Percentiles rank a stretch among this genome's conserved stretches.
These are phyloP conservation scores for Solanum hybrid DNA, from an alignment of 305 asterid species.

Conservation along the genomic window DNA sequence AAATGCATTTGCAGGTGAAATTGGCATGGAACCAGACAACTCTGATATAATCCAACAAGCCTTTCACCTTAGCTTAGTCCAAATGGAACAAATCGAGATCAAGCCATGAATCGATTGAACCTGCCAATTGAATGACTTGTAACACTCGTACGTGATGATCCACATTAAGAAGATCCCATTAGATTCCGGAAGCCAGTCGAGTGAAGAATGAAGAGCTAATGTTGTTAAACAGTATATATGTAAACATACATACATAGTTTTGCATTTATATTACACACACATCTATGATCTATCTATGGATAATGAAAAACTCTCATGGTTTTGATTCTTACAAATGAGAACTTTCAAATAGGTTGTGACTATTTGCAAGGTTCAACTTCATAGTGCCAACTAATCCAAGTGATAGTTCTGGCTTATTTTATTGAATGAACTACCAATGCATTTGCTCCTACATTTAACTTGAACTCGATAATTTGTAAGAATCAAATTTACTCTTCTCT, in stretches of 20 bases:
- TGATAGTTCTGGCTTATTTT: background rate
- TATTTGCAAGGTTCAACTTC: background rate
- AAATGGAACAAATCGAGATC: background rate
- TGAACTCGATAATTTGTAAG: background rate
- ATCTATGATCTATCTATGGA: background rate
- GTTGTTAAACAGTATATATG: background rate
- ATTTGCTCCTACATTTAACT: background rate
- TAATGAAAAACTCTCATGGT: background rate
- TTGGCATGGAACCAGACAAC: background rate
- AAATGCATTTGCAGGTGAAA: slow-evolving; percentile 2
- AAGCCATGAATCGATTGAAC: background rate
- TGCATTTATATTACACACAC: background rate
- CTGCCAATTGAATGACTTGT: background rate
- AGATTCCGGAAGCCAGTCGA: background rate
- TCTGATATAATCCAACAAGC: background rate
- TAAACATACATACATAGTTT: background rate
- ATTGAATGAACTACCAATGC: background rate
- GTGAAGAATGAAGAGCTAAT: background rate
- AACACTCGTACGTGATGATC: background rate
- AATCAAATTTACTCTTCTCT: background rate
- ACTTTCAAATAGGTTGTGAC: background rate
- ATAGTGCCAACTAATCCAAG: background rate
- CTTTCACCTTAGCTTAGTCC: background rate
- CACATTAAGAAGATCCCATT: background rate
- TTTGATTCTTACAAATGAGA: background rate